Evolutionary conservation across 345 rosid genomes (phyloP).

Genomic region (Salix purpurea): DNA sequence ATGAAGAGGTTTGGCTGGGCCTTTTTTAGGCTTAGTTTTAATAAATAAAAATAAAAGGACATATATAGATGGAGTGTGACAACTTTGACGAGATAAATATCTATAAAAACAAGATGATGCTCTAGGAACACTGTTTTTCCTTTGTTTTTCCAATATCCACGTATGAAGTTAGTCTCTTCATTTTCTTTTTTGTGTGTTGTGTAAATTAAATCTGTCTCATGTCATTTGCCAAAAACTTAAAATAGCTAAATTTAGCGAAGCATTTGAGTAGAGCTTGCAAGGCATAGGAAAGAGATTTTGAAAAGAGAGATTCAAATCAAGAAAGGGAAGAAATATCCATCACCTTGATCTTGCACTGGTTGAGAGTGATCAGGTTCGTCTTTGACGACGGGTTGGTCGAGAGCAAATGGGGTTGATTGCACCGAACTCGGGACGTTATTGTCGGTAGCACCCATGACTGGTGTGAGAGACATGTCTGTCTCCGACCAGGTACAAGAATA

Average conservation of each 20-base stretch:
- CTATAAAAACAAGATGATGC: too few relatives aligned
- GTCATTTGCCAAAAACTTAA: not conserved
- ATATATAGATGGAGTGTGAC: not conserved
- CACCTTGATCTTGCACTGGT: slow-evolving; percentile 16
- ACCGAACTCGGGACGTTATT: slow-evolving; percentile 2
- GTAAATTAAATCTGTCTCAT: not conserved
- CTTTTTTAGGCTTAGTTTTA: not conserved
- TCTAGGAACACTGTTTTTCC: not conserved
- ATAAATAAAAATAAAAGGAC: not conserved
- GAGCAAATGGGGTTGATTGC: slow-evolving; percentile 12
- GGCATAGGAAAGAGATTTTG: not conserved
- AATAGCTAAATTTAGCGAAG: too few relatives aligned
- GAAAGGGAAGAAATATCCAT: not conserved
- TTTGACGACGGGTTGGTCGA: slow-evolving; percentile 3
- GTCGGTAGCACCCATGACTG: slow-evolving; percentile 37
- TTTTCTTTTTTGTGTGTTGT: not conserved
- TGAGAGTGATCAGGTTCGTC: slow-evolving; percentile 10
- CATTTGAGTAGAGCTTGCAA: not conserved
- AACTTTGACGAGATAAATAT: too few relatives aligned
- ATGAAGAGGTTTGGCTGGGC: not conserved
- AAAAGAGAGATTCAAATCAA: not conserved
- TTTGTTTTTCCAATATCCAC: not conserved
- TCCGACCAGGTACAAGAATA: slow-evolving; percentile 50
- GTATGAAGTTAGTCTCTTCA: too few relatives aligned
- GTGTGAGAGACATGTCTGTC: slow-evolving; percentile 67